Base-by-base conservation (phyloP, 306 rosid genomes). In the Cucurbita pepo region DNA sequence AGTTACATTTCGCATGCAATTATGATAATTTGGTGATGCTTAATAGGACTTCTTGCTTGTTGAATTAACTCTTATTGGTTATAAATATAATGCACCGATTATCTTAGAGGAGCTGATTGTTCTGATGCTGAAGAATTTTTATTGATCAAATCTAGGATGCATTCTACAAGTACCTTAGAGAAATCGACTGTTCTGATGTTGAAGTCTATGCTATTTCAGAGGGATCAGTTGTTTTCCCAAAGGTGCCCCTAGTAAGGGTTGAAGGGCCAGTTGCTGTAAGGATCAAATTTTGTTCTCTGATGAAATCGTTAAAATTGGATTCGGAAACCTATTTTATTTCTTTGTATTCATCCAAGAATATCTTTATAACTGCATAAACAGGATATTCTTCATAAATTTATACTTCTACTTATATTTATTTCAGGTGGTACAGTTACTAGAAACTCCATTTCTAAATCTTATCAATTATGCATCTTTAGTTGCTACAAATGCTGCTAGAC, bases 241-340 rank as follows among this genome's bases (percentile, higher is more conserved):
- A 95, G 84, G 87, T 91, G 40, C 99, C 99, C 58, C 75, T 95
- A 67, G 38, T 95, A 75, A 88, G 99, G 88, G 78, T 95, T 57
- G 99, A 91, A 86, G 99, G 99, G 63, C 95, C 99, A 9, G 57
- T 95, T 83, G 97, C 99, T 4, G 99, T 95, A 81, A 95, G 99
- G 88, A 74, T 70, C 34, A 9, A 53, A 57, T 3, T 22, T 55
- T 55, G 3, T 18, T 19, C 37, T 40, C 65, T 7, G 0, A 10
- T 38, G 40, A 38, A 55, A 18, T 37, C 43, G 44, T 54, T 53
- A 19, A 18, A 53, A 36, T 21, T 38, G 15, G 21, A 40, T 38
- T 55, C n/a, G 1, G 65, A 10, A 50, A 69, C 19, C 8, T 22
- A 50, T 30, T 50, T 69, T 69, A 48, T 69, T 50, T 72, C 21